A percentile compares a stretch with the other conserved stretches of the same genome.
These are phyloP conservation scores for Lotus japonicus DNA, from an alignment of 306 rosid genomes.

Conservation along the genomic window DNA sequence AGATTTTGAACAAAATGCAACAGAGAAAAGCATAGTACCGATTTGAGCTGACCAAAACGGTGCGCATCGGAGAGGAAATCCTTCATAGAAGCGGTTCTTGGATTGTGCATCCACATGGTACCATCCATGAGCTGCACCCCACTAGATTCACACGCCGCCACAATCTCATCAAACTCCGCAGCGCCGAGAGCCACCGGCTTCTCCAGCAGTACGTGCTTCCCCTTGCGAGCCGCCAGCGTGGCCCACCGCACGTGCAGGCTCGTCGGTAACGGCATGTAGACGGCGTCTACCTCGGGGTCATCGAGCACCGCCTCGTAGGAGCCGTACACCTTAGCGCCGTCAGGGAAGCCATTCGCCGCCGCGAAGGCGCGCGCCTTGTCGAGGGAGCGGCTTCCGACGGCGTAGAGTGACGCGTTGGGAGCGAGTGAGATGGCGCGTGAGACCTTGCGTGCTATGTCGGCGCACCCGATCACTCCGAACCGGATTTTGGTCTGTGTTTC, in stretches of 20 bases:
- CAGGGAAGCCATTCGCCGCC: slow-evolving; percentile 50
- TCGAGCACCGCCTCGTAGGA: slow-evolving; percentile 76
- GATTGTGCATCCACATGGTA: slow-evolving; percentile 94
- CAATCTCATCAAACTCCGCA: slow-evolving; percentile 48
- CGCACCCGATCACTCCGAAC: slow-evolving; percentile 81
- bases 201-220: slow-evolving; percentile 82
- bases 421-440: slow-evolving; percentile 62
- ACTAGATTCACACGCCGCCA: slow-evolving; percentile 57
- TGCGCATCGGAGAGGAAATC: slow-evolving; percentile 19
- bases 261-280: slow-evolving; percentile 79
- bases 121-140: slow-evolving; percentile 98
- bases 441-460: slow-evolving; percentile 68
- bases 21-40: not conserved
- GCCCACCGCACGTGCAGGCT: slow-evolving; percentile 81
- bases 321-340: slow-evolving; percentile 50
- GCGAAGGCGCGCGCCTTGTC: slow-evolving; percentile 71
- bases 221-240: slow-evolving; percentile 60
- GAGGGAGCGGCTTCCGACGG: slow-evolving; percentile 72
- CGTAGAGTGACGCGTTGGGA: slow-evolving; percentile 51
- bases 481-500: slow-evolving; percentile 28
- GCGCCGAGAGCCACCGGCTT: slow-evolving; percentile 78
- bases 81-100: slow-evolving; percentile 38
- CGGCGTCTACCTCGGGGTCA: slow-evolving; percentile 73
- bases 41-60: slow-evolving; percentile 27
- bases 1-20: not conserved